Conservation (phyloP, 2,329 filamentous ascomycete species). For the Metarhizium brunneum region DNA sequence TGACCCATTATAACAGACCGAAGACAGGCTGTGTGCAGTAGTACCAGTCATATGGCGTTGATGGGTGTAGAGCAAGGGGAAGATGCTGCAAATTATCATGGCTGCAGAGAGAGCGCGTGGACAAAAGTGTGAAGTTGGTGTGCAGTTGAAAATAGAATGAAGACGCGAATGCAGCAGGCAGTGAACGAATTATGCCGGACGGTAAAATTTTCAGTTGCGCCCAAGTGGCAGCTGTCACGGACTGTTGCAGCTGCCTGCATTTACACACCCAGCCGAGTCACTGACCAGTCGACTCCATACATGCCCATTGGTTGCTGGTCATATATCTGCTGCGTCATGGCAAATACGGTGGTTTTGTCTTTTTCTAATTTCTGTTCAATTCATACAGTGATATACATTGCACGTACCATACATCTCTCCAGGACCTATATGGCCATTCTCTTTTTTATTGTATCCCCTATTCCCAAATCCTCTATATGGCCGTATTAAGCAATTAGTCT, state of each 20-base stretch:
- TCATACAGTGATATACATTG: slow-evolving; percentile 30
- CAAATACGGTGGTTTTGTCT: neutral
- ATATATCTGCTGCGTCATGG: neutral
- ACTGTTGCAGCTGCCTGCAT: neutral
- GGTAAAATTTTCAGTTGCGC: neutral
- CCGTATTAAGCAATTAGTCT: slow-evolving; percentile 39
- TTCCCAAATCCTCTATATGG: slow-evolving; percentile 3
- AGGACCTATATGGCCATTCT: neutral
- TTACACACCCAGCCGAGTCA: neutral
- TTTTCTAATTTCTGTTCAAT: slow-evolving; percentile 11
- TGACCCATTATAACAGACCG: slow-evolving; percentile 11
- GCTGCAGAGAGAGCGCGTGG: neutral
- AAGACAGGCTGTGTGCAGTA: neutral
- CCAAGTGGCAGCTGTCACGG: neutral
- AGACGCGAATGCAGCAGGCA: neutral
- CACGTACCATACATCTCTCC: slow-evolving; percentile 10
- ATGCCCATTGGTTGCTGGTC: neutral
- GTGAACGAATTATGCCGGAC: neutral
- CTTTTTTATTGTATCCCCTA: slow-evolving; percentile 11
- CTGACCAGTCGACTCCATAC: neutral
- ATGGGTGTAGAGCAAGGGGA: neutral
- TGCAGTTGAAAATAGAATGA: neutral
- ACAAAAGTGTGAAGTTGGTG: neutral
- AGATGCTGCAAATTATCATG: neutral
- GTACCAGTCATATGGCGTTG: neutral